These are phyloP conservation scores for Psophocarpus tetragonolobus DNA, from an alignment of 306 rosid species.

Conservation along the genomic window DNA sequence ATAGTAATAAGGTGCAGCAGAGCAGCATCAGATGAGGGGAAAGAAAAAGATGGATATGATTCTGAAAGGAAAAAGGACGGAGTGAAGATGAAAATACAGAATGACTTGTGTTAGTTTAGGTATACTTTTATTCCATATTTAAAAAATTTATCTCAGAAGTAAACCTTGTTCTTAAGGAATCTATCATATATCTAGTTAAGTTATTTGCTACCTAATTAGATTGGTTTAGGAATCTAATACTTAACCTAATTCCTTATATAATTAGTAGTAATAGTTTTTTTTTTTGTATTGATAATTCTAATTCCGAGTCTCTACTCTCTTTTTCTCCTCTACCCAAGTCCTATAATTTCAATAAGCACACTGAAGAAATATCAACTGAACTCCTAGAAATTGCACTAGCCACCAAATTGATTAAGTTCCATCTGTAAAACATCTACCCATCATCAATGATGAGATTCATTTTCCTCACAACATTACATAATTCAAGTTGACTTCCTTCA, in stretches of 20 bases:
- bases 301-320: background rate
- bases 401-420: background rate
- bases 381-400: background rate
- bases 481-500: constrained; percentile 7
- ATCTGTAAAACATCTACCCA: background rate
- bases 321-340: background rate
- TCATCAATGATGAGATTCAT: background rate
- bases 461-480: background rate
- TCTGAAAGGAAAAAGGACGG: constrained; percentile 14
- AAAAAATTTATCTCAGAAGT: background rate
- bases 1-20: constrained; percentile 17
- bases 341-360: background rate
- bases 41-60: background rate
- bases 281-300: background rate
- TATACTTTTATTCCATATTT: background rate
- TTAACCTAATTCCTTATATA: background rate
- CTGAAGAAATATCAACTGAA: background rate
- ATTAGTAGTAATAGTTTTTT: background rate
- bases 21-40: background rate
- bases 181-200: background rate
- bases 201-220: background rate
- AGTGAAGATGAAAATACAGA: constrained; percentile 3
- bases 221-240: background rate
- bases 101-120: background rate
- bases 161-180: background rate